Percentiles rank a stretch among this genome's conserved stretches.
These are phyloP conservation scores for Aspergillus taichungensis DNA, from an alignment of 495 filamentous ascomycete species.

Conservation along the genomic window DNA sequence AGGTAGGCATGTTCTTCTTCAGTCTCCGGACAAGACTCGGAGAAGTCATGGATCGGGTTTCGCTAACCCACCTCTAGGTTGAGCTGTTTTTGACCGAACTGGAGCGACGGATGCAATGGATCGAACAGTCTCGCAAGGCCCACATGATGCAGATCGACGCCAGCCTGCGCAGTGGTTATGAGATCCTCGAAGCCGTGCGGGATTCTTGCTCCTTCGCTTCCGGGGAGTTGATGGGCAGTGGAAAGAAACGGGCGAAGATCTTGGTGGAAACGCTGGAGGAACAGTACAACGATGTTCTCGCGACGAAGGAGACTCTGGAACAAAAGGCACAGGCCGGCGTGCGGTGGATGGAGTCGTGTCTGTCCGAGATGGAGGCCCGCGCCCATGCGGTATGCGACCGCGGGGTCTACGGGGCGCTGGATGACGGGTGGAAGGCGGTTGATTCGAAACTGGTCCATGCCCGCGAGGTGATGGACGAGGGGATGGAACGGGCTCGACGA, in stretches of 20 bases:
- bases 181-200: conserved; percentile 77
- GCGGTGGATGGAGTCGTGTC: conserved; percentile 71
- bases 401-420: conserved; percentile 50
- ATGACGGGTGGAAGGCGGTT: conserved; percentile 61
- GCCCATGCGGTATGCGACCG: conserved; percentile 66
- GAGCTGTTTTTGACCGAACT: conserved; percentile 87
- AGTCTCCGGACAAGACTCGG: background rate
- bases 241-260: conserved; percentile 72
- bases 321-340: conserved; percentile 86
- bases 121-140: conserved; percentile 80
- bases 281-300: conserved; percentile 81
- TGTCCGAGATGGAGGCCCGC: conserved; percentile 73
- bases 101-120: conserved; percentile 74
- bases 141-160: conserved; percentile 73
- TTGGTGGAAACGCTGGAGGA: conserved; percentile 92
- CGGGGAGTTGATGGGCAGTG: conserved; percentile 80
- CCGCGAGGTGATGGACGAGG: conserved; percentile 73
- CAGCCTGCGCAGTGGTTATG: conserved; percentile 71
- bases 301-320: conserved; percentile 75
- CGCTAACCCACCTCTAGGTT: conserved; percentile 43
- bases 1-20: conserved; percentile 33
- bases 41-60: background rate
- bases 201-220: conserved; percentile 85
- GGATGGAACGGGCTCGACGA: conserved; percentile 66
- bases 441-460: conserved; percentile 68